A percentile compares a stretch with the other conserved stretches of the same genome.
These are phyloP conservation scores for Stephanodiscus triporus DNA, from an alignment of 108 stramenopile genomes.

Conservation along the genomic window DNA sequence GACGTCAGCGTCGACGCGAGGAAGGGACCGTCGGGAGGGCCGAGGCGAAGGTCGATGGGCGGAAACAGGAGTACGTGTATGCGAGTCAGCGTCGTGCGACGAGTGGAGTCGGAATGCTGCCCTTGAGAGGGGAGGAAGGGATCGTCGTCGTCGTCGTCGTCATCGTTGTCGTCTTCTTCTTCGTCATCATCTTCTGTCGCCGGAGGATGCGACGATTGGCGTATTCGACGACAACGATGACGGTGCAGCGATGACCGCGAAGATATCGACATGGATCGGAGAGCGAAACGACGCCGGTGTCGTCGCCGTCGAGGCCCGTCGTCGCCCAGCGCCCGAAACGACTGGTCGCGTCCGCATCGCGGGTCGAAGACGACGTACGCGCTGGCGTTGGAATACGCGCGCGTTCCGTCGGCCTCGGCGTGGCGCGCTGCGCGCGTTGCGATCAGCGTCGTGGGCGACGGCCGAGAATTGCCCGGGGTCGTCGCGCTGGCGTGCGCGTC, in stretches of 20 bases:
- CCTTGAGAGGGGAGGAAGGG: no score
- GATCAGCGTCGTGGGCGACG: slow-evolving; percentile 57
- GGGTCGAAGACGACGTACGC: no score
- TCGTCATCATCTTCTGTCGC: no score
- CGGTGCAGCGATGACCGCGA: neutral
- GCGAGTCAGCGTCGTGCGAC: slow-evolving; percentile 51
- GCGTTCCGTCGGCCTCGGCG: slow-evolving; percentile 53
- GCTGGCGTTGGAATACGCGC: slow-evolving; percentile 31
- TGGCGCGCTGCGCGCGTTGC: slow-evolving; percentile 58
- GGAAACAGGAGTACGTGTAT: slow-evolving; percentile 73
- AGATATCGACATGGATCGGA: neutral
- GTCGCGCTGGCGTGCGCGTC: slow-evolving; percentile 28
- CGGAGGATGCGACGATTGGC: neutral
- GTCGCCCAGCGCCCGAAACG: no score
- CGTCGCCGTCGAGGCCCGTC: no score
- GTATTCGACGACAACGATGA: slow-evolving; percentile 25
- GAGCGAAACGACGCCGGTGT: no score
- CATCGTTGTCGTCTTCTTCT: no score
- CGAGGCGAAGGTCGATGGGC: slow-evolving; percentile 65
- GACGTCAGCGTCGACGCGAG: slow-evolving; percentile 1
- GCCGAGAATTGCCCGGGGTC: slow-evolving; percentile 55
- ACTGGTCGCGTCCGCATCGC: no score
- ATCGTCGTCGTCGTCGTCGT: no score
- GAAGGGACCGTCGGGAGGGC: slow-evolving; percentile 48
- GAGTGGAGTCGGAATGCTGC: no score